Conservation (phyloP, 2,329 filamentous ascomycete genomes). For the Aspergillus fijiensis region DNA sequence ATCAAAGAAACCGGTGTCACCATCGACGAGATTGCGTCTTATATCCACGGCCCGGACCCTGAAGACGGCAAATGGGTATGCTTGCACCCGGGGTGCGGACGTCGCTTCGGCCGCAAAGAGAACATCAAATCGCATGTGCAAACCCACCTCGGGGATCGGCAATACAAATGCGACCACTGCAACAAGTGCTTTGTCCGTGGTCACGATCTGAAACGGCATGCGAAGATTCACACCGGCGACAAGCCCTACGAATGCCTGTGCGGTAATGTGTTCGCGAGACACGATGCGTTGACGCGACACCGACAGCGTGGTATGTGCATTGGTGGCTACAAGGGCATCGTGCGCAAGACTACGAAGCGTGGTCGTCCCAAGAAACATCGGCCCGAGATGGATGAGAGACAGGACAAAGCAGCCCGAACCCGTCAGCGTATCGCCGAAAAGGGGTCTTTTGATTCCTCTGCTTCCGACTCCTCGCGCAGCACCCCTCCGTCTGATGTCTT, state of each 20-base stretch:
- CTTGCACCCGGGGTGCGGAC: slow-evolving; percentile 74
- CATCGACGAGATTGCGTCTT: slow-evolving; percentile 75
- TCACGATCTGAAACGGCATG: slow-evolving; percentile 94
- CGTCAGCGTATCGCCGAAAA: slow-evolving; percentile 45
- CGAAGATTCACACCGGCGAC: slow-evolving; percentile 94
- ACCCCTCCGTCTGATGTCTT: slow-evolving; percentile 45
- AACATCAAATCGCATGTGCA: slow-evolving; percentile 99
- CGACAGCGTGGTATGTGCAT: slow-evolving; percentile 95
- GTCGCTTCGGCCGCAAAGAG: slow-evolving; percentile 93
- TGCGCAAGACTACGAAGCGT: slow-evolving; percentile 66
- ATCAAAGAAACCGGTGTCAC: slow-evolving; percentile 80
- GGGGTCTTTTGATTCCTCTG: slow-evolving; percentile 35
- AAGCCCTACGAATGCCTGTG: slow-evolving; percentile 95
- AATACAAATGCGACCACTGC: slow-evolving; percentile 91
- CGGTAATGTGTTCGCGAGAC: slow-evolving; percentile 89
- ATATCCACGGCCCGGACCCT: slow-evolving; percentile 70
- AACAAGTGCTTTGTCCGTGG: slow-evolving; percentile 95
- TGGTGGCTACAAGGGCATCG: slow-evolving; percentile 82
- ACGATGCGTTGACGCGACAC: slow-evolving; percentile 92
- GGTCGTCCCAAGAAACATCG: slow-evolving; percentile 64
- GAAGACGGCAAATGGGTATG: slow-evolving; percentile 78
- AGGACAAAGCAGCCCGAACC: slow-evolving; percentile 57
- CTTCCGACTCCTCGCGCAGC: slow-evolving; percentile 41
- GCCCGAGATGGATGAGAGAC: slow-evolving; percentile 58
- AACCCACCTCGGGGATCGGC: slow-evolving; percentile 93